Evolutionary conservation across 495 filamentous ascomycete species (phyloP), one percentile per base, ranked within the genome.

Genomic region (Trichoderma reesei): DNA sequence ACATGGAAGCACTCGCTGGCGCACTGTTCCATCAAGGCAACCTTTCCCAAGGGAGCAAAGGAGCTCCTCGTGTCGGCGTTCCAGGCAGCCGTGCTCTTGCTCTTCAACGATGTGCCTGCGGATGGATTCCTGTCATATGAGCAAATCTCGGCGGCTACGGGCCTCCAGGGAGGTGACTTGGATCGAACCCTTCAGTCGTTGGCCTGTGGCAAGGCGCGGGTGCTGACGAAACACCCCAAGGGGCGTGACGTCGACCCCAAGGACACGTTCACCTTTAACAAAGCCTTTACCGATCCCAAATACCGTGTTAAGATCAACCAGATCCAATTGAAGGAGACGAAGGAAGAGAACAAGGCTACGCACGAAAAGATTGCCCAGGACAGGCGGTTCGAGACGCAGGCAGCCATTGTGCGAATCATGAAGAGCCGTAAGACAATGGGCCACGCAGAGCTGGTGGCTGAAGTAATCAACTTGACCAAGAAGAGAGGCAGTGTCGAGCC

Each of bases 231-330:
- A 75, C 81, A 84, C 61, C 95, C 94, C 37, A 91, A 89, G 73
- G 89, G 91, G 59, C 83, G 85, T 46, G 91, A 97, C 0, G 87
- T 99, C 61, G 80, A 82, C 61, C 67, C 75, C 1, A 89, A 82
- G 4, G 94, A 99, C 72, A 84, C 83, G 13, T 99, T 99, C 70
- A 79, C 80, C 0, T 83, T 94, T 66, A 98, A 98, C 74, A 67
- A 78, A 34, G 71, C 68, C 18, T 99, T 99, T 74, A 76, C 76
- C 18, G 88, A 96, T 67, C 81, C 82, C 36, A 96, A 96, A 75
- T 90, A 88, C 75, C 87, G 91, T 64, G 87, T 99, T 75, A 98
- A 99, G 79, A 96, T 98, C 80, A 98, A 98, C 76, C 90, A 95
- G 75, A 91, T 99, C 65, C 95, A 99, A 75, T 82, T 97, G 59